Percentiles rank a stretch among this genome's conserved stretches.
Evolutionary conservation across 805 yeast species (phyloP).

Genomic region (Yarrowia keelungensis): DNA sequence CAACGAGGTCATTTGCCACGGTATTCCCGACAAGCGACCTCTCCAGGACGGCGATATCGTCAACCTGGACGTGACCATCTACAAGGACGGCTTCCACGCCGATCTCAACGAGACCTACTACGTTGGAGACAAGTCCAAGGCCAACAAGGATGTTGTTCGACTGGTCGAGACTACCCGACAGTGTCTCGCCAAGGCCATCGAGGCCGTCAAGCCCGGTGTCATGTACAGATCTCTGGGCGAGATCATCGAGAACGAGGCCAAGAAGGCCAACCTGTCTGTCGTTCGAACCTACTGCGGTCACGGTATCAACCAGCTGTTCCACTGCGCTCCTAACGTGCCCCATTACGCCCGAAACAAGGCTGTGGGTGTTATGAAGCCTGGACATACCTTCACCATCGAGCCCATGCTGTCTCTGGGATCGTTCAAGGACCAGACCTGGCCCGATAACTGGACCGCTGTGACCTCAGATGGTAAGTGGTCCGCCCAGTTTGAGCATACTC

Average conservation of each 20-base stretch:
- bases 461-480: slow-evolving; percentile 89
- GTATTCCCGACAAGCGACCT: slow-evolving; percentile 90
- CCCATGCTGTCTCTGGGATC: slow-evolving; percentile 94
- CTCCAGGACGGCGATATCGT: slow-evolving; percentile 93
- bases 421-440: slow-evolving; percentile 86
- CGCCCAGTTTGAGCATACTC: slow-evolving; percentile 93
- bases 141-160: slow-evolving; percentile 82
- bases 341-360: slow-evolving; percentile 95
- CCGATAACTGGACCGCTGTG: slow-evolving; percentile 95
- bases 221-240: slow-evolving; percentile 88
- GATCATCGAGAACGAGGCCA: slow-evolving; percentile 85
- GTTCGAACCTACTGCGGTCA: slow-evolving; percentile 94
- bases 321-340: slow-evolving; percentile 89
- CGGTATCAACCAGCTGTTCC: slow-evolving; percentile 87
- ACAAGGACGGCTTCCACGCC: slow-evolving; percentile 87
- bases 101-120: slow-evolving; percentile 97
- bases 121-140: slow-evolving; percentile 85
- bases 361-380: slow-evolving; percentile 91
- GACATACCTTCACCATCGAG: slow-evolving; percentile 95
- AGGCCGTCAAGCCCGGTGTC: slow-evolving; percentile 86
- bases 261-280: slow-evolving; percentile 77
- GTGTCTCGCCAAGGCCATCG: slow-evolving; percentile 82
- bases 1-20: slow-evolving; percentile 96
- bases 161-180: slow-evolving; percentile 93
- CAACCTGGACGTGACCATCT: slow-evolving; percentile 86